Percentiles rank a stretch among this genome's conserved stretches.
Conservation (phyloP, 2,329 filamentous ascomycete genomes). For the Lasiodiplodia gonubiensis region DNA sequence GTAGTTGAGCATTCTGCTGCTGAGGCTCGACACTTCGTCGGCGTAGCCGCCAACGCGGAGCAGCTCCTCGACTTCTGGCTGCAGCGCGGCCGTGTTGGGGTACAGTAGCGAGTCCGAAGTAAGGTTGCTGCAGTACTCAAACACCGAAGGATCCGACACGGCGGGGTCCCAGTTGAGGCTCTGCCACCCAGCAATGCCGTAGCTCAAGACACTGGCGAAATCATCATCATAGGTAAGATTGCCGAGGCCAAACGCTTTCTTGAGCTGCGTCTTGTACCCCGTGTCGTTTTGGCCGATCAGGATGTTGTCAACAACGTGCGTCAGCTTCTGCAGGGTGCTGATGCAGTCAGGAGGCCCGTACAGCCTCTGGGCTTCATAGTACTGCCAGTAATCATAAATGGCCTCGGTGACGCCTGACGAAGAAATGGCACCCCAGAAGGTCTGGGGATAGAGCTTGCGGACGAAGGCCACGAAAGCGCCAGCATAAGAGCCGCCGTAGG, state of each 20-base stretch:
- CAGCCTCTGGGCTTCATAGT: slow-evolving; percentile 64
- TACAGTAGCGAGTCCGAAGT: slow-evolving; percentile 54
- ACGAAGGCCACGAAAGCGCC: slow-evolving; percentile 80
- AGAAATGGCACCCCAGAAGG: slow-evolving; percentile 79
- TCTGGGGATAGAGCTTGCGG: slow-evolving; percentile 75
- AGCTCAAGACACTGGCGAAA: slow-evolving; percentile 56
- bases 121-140: slow-evolving; percentile 62
- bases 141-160: slow-evolving; percentile 56
- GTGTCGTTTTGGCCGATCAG: slow-evolving; percentile 56
- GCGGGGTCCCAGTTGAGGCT: slow-evolving; percentile 65
- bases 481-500: slow-evolving; percentile 84
- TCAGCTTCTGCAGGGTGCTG: slow-evolving; percentile 65
- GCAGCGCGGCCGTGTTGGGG: slow-evolving; percentile 45
- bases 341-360: slow-evolving; percentile 69
- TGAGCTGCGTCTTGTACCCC: slow-evolving; percentile 53
- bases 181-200: slow-evolving; percentile 60
- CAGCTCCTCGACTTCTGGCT: slow-evolving; percentile 51
- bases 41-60: slow-evolving; percentile 56
- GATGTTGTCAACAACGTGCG: slow-evolving; percentile 65
- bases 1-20: slow-evolving; percentile 62
- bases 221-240: slow-evolving; percentile 58
- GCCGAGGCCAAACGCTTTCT: slow-evolving; percentile 59
- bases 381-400: slow-evolving; percentile 76
- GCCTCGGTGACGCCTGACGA: slow-evolving; percentile 80
- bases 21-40: slow-evolving; percentile 48